These are phyloP conservation scores for Comarum palustre DNA, from an alignment of 306 rosid genomes.

Conservation along the genomic window DNA sequence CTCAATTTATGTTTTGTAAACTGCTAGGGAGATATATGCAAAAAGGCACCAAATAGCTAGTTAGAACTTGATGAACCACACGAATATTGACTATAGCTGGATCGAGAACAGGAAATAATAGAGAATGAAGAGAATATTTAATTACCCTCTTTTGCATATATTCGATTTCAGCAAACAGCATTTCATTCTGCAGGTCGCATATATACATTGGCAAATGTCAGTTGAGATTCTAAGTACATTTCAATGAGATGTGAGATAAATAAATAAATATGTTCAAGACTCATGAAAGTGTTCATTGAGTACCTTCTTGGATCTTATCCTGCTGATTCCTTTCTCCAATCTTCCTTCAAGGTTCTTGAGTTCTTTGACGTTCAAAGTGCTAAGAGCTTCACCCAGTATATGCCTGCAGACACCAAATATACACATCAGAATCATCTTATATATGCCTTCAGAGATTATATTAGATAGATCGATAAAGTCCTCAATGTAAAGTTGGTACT, in stretches of 20 bases:
- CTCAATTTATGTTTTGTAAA: background rate
- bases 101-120: background rate
- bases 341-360: constrained; percentile 83
- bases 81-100: background rate
- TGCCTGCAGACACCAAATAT: constrained; percentile 41
- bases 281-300: background rate
- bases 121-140: constrained; percentile 23
- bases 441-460: background rate
- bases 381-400: constrained; percentile 83
- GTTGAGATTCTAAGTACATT: background rate
- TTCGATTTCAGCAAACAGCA: constrained; percentile 74
- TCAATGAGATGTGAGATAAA: background rate
- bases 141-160: constrained; percentile 93
- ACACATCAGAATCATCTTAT: background rate
- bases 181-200: constrained; percentile 55
- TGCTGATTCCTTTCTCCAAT: constrained; percentile 90
- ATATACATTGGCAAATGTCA: background rate
- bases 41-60: background rate
- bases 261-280: background rate
- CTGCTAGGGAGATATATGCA: background rate
- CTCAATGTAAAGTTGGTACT: background rate
- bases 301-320: constrained; percentile 89
- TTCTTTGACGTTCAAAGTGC: constrained; percentile 66
- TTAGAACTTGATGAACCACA: background rate
- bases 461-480: background rate